phyloP scores from a whole-genome alignment of 129 eudicot genomes.

The Heracleum sosnowskyi region DNA sequence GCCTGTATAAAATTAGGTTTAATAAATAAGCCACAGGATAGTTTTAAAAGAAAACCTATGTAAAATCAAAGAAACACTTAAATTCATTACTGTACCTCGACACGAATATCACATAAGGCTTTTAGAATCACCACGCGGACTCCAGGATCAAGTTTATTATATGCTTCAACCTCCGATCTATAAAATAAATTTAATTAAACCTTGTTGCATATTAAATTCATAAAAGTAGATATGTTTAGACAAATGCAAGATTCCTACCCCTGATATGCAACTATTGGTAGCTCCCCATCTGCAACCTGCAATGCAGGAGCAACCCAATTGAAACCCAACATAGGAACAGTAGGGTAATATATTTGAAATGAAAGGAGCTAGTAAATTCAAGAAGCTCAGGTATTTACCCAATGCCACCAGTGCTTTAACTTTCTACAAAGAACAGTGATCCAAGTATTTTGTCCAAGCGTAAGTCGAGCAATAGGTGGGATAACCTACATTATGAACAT shows the following conservation, averaged over 20 bases:
- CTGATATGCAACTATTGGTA: constrained; percentile 89
- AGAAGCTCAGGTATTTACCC: constrained; percentile 45
- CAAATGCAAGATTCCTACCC: constrained; percentile 49
- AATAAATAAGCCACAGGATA: not conserved
- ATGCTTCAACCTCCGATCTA: constrained; percentile 83
- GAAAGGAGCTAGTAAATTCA: not conserved
- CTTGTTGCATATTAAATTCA: constrained; percentile 11
- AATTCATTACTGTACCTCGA: constrained; percentile 48
- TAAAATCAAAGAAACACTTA: not conserved
- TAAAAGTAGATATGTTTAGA: not conserved
- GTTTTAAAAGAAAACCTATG: not conserved
- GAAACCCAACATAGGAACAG: not conserved
- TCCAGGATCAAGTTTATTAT: constrained; percentile 72
- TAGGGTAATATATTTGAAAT: not conserved
- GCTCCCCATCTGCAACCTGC: constrained; percentile 95
- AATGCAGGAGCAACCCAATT: constrained; percentile 18
- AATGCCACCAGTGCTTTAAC: constrained; percentile 98
- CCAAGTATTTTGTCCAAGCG: constrained; percentile 90
- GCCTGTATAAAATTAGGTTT: not conserved
- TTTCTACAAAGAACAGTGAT: constrained; percentile 87
- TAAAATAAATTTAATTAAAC: constrained; percentile 12
- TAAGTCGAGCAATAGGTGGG: constrained; percentile 90
- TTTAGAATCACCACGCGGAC: constrained; percentile 82
- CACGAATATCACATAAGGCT: constrained; percentile 96
- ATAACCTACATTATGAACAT: constrained; percentile 45